Evolutionary conservation across 106 monocot genomes (phyloP).

Genomic region (Apostasia ramifera): DNA sequence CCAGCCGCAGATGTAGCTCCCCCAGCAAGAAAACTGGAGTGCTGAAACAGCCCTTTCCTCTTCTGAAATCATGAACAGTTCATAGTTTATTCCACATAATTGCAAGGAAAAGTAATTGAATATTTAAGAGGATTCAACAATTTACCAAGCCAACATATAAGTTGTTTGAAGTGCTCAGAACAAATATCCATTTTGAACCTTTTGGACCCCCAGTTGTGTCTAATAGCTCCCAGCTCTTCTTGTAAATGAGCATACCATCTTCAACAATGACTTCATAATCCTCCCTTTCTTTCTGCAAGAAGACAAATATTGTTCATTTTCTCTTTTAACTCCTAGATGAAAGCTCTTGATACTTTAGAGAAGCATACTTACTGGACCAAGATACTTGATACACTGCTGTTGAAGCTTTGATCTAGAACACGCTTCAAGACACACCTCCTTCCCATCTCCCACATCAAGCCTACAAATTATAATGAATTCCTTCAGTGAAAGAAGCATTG

Average conservation of each 20-base stretch:
- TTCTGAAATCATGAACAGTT: conserved; percentile 38
- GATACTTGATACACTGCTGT: conserved; percentile 90
- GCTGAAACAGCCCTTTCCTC: conserved; percentile 39
- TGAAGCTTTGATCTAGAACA: conserved; percentile 77
- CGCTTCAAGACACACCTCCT: conserved; percentile 59
- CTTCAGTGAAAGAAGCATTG: neutral
- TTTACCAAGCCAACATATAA: conserved; percentile 69
- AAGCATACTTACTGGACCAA: conserved; percentile 52
- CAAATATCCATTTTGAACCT: conserved; percentile 66
- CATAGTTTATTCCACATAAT: neutral
- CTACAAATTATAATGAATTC: conserved; percentile 18
- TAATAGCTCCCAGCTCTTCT: conserved; percentile 5
- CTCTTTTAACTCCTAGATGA: neutral
- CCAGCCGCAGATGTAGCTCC: conserved; percentile 15
- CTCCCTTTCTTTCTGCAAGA: conserved; percentile 36
- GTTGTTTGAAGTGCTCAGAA: conserved; percentile 58
- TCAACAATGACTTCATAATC: conserved; percentile 11
- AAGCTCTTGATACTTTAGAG: neutral
- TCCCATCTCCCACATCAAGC: conserved; percentile 94
- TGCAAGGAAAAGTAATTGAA: neutral
- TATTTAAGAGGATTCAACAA: neutral
- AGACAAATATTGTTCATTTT: neutral
- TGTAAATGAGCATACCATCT: conserved; percentile 10
- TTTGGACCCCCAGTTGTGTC: conserved; percentile 2
- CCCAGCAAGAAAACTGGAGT: neutral